Base-by-base conservation (phyloP, 2,329 filamentous ascomycete species). In the Xylaria sp. region DNA sequence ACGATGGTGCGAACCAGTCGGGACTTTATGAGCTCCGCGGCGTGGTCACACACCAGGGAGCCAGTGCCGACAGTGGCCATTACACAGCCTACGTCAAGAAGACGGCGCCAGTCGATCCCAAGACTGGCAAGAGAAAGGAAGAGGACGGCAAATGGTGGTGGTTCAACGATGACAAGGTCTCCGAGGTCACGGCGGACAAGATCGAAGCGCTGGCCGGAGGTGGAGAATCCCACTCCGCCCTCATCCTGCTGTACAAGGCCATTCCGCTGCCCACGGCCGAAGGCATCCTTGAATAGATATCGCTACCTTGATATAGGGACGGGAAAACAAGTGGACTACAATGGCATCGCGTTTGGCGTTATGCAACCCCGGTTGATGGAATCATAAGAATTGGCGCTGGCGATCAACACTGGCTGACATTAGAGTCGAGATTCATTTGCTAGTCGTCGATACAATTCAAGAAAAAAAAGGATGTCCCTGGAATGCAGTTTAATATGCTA, bases 81-180 rank as follows among this genome's bases (percentile, higher is more conserved):
- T 99, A 99, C 84, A 99, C 97, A 4, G 91, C 94, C 0, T 99
- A 97, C 78, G 93, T 99, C 74, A 99, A 98, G 87, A 97, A 99
- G 86, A 86, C 91, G 69, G 90, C 88, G 0, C 82, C 84, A 10
- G 82, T 93, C 66, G 92, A 97, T 74, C 85, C 90, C 18, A 89
- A 90, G 76, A 93, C 91, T 23, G 93, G 93, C 72, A 93, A 93
- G 83, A 85, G 89, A 75, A 89, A 88, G 62, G 89, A 92, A 76
- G 93, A 97, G 77, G 93, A 97, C 77, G 94, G 93, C 73, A 97
- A 94, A 76, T 99, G 96, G 96, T 99, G 96, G 95, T 99, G 96
- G 95, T 99, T 99, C 86, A 98, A 99, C 80, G 96, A 99, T 76
- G 95, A 99, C 78, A 97, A 94, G 83, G 96, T 99, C 39, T 90